These are phyloP conservation scores for Tolypocladium tundrense DNA, from an alignment of 2,329 filamentous ascomycete species.

Conservation along the genomic window DNA sequence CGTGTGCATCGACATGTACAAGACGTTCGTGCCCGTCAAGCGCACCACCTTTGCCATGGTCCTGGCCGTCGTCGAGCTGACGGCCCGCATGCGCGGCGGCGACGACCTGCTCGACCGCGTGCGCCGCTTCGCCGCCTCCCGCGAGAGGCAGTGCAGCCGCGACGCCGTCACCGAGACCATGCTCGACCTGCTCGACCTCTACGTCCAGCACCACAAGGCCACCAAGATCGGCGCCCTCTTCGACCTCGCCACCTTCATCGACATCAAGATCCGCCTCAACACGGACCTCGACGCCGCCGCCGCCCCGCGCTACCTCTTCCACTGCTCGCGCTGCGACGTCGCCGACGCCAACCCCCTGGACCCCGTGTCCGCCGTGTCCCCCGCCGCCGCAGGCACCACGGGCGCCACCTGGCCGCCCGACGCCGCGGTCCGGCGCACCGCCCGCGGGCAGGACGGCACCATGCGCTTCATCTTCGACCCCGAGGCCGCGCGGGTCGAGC, in stretches of 20 bases:
- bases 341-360: conserved; percentile 22
- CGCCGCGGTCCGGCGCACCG: conserved; percentile 18
- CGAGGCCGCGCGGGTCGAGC: conserved; percentile 63
- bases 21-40: conserved; percentile 87
- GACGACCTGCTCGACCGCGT: conserved; percentile 34
- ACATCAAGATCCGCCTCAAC: conserved; percentile 79
- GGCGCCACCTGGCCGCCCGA: conserved; percentile 26
- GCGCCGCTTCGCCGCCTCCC: conserved; percentile 36
- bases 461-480: conserved; percentile 84
- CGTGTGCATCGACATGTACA: conserved; percentile 81
- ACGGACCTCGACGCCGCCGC: conserved; percentile 59
- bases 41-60: conserved; percentile 80
- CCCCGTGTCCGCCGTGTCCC: conserved; percentile 13
- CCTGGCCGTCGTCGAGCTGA: conserved; percentile 71
- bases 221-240: conserved; percentile 67
- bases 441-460: conserved; percentile 55
- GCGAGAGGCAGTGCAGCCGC: conserved; percentile 32
- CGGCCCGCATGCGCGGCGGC: conserved; percentile 54
- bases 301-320: conserved; percentile 53
- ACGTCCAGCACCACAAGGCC: conserved; percentile 68
- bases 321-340: conserved; percentile 41
- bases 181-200: conserved; percentile 83
- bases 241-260: conserved; percentile 69
- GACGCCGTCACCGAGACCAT: conserved; percentile 61
- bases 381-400: conserved; percentile 23